A percentile compares a stretch with the other conserved stretches of the same genome.
These are phyloP conservation scores for Craspedostauros australis DNA, from an alignment of 108 stramenopile genomes.

Conservation along the genomic window DNA sequence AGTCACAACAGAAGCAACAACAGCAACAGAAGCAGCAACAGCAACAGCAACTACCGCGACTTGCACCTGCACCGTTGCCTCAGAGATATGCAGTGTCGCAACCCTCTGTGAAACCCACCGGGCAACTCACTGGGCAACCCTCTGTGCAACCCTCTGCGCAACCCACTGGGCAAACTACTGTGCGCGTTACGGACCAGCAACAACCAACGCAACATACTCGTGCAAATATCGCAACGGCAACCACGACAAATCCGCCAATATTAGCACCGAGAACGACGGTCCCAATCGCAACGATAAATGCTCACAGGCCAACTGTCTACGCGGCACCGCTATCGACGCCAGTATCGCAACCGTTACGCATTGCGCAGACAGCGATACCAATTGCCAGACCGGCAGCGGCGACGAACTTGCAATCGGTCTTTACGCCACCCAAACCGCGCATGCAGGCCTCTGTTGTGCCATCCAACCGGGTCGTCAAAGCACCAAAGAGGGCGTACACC, in stretches of 20 bases:
- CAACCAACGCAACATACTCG: background rate
- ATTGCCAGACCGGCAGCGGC: background rate
- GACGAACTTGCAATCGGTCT: too few relatives aligned
- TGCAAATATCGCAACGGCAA: background rate
- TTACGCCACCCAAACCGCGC: too few relatives aligned
- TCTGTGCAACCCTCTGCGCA: conserved; percentile 2
- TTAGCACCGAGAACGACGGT: too few relatives aligned
- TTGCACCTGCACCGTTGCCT: background rate
- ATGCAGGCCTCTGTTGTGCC: too few relatives aligned
- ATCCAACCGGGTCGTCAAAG: background rate
- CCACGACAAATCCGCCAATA: background rate
- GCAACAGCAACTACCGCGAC: background rate
- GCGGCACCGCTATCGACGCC: background rate
- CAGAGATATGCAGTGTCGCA: too few relatives aligned
- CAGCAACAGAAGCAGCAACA: background rate
- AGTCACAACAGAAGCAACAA: background rate
- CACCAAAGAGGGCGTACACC: background rate
- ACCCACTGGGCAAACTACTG: too few relatives aligned
- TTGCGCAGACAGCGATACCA: background rate
- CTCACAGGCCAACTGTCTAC: too few relatives aligned
- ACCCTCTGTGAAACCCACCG: conserved; percentile 2
- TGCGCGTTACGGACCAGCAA: too few relatives aligned
- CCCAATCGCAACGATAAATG: too few relatives aligned
- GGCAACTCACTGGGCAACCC: conserved; percentile 1
- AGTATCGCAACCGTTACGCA: background rate